Conservation (phyloP, 2,329 filamentous ascomycete species). For the Hypoxylon sp. region DNA sequence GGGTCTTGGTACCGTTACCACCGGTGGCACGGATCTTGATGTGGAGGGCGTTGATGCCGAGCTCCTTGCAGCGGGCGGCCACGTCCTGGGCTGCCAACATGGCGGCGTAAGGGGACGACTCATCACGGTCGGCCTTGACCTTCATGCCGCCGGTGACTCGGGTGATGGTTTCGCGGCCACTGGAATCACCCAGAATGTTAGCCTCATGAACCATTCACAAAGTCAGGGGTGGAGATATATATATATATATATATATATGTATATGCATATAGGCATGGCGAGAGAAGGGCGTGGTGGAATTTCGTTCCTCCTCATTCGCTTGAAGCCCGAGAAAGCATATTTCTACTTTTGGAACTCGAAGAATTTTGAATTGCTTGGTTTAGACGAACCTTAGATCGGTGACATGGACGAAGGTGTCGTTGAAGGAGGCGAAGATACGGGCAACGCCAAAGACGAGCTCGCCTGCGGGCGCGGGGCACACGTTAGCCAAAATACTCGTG, state of each 20-base stretch:
- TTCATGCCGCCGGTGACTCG: conserved; percentile 99
- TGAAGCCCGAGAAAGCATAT: conserved; percentile 13
- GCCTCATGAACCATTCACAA: conserved; percentile 59
- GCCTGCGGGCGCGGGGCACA: conserved; percentile 64
- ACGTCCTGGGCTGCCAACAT: conserved; percentile 99
- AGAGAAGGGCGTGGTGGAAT: conserved; percentile 33
- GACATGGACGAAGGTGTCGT: conserved; percentile 96
- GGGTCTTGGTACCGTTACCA: conserved; percentile 99
- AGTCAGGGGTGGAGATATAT: conserved; percentile 20
- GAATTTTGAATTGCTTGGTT: conserved; percentile 29
- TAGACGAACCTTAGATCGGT: conserved; percentile 92
- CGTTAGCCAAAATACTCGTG: conserved; percentile 41
- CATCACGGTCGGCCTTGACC: conserved; percentile 99
- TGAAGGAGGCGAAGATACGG: conserved; percentile 97
- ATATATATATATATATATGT: conserved; percentile 15
- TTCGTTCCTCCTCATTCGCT: conserved; percentile 36
- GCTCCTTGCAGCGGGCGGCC: conserved; percentile 83
- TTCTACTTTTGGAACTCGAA: conserved; percentile 11
- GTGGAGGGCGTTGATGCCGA: conserved; percentile 90
- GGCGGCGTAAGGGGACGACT: conserved; percentile 99
- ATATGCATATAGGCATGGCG: conserved; percentile 21
- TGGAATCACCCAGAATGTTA: conserved; percentile 79
- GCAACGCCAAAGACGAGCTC: conserved; percentile 98
- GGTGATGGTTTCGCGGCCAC: conserved; percentile 99
- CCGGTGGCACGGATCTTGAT: conserved; percentile 99